Evolutionary conservation across 306 rosid species (phyloP), one percentile per base, ranked within the genome.

Genomic region (Crotalaria pallida): DNA sequence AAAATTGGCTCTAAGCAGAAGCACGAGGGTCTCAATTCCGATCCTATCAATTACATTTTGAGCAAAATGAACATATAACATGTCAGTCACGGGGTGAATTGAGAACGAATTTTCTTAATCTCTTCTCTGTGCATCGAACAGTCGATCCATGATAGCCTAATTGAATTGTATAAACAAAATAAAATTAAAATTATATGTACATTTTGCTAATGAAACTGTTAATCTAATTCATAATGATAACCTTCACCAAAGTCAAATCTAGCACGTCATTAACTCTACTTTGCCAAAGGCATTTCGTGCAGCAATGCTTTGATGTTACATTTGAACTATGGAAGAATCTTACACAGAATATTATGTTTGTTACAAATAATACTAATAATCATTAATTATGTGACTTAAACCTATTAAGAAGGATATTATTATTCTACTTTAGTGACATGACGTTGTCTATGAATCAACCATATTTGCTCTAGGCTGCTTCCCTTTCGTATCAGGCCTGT

Each of bases 231-330:
- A 12, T 36, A 34, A 72, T 4, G 51, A 53, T 53, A 24, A 55
- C 11, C 3, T 56, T 8, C 21, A 64, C 7, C 1, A 77, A 65
- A 78, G 73, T 65, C 74, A 71, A 57, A 78, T 34, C 36, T 49
- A 22, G 69, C 51, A 78, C 78, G 78, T 72, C 65, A 78, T 38
- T 68, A 58, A 49, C 78, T 49, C 78, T 49, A 41, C 1, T 16
- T 72, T 59, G 77, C 60, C 47, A 47, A 45, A 41, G 73, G 45
- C n/a, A 64, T 65, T 78, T 78, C 78, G 82, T 78, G 65, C 33
- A 15, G 69, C 65, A 58, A 38, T 48, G 63, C 62, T 31, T 47
- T 72, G 82, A 72, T 57, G 78, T 48, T 36, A 72, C 78, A 74
- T 78, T 72, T 47, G 43, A 78, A 18, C 78, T 26, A 53, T 55